Percentiles rank a stretch among this genome's conserved stretches.
Evolutionary conservation across 352 stramenopile genomes (phyloP).

Genomic region (Phytophthora multivora): DNA sequence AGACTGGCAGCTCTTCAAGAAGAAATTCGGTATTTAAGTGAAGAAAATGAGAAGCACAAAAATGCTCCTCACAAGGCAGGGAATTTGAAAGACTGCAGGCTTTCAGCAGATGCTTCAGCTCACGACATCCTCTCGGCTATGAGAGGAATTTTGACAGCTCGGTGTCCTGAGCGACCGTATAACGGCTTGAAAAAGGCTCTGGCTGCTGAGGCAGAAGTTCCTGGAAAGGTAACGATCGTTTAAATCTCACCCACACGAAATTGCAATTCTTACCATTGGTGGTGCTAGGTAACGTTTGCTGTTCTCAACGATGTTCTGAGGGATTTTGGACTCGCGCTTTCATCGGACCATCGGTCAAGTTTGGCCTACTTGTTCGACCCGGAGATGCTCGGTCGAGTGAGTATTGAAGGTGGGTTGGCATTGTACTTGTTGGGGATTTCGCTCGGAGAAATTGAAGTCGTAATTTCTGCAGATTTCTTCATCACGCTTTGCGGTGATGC

Average conservation of each 20-base stretch:
- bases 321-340: slow-evolving; percentile 67
- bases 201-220: slow-evolving; percentile 63
- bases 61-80: slow-evolving; percentile 18
- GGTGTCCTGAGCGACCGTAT: slow-evolving; percentile 69
- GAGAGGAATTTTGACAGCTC: slow-evolving; percentile 59
- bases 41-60: slow-evolving; percentile 35
- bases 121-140: slow-evolving; percentile 74
- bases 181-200: slow-evolving; percentile 85
- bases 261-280: background rate
- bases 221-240: slow-evolving; percentile 55
- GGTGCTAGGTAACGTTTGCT: slow-evolving; percentile 55
- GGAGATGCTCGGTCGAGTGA: slow-evolving; percentile 57
- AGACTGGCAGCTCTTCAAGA: slow-evolving; percentile 39
- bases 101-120: slow-evolving; percentile 51
- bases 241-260: background rate
- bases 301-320: slow-evolving; percentile 74
- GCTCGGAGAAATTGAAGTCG: background rate
- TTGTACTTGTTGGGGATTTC: background rate
- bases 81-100: slow-evolving; percentile 60
- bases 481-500: slow-evolving; percentile 71
- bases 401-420: slow-evolving; percentile 63
- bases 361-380: slow-evolving; percentile 59
- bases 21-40: slow-evolving; percentile 24
- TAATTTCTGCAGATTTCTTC: slow-evolving; percentile 62
- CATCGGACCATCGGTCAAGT: slow-evolving; percentile 41